Evolutionary conservation across 2,329 filamentous ascomycete species (phyloP).

Genomic region (Alternaria burnsii): DNA sequence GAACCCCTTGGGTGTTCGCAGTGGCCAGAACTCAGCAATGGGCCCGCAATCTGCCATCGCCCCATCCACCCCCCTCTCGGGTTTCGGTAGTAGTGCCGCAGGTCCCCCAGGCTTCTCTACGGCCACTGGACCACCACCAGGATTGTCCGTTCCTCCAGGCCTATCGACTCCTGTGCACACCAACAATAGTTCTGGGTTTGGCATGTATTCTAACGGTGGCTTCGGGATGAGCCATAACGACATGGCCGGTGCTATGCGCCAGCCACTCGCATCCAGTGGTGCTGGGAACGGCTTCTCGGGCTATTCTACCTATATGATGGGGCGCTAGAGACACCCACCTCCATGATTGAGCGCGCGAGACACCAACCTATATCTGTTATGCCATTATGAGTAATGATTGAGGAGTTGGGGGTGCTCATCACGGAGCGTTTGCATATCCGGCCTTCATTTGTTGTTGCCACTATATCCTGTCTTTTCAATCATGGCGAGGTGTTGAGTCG

Average conservation of each 20-base stretch:
- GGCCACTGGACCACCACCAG: slow-evolving; percentile 81
- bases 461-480: slow-evolving; percentile 54
- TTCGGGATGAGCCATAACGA: slow-evolving; percentile 48
- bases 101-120: slow-evolving; percentile 67
- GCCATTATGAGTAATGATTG: slow-evolving; percentile 47
- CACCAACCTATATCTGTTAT: slow-evolving; percentile 25
- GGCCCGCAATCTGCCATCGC: slow-evolving; percentile 60
- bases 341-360: slow-evolving; percentile 50
- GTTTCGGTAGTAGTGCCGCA: slow-evolving; percentile 66
- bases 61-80: slow-evolving; percentile 62
- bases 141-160: slow-evolving; percentile 78
- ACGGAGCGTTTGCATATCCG: slow-evolving; percentile 41
- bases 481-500: slow-evolving; percentile 53
- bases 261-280: slow-evolving; percentile 44
- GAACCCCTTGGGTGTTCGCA: slow-evolving; percentile 92
- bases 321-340: slow-evolving; percentile 35
- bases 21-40: slow-evolving; percentile 69
- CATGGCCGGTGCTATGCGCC: slow-evolving; percentile 46
- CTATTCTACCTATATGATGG: slow-evolving; percentile 53
- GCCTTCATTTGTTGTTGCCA: slow-evolving; percentile 45
- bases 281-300: slow-evolving; percentile 43
- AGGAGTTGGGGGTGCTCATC: slow-evolving; percentile 45
- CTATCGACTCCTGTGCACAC: slow-evolving; percentile 56
- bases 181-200: slow-evolving; percentile 44
- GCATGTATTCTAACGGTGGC: slow-evolving; percentile 49